phyloP scores from a whole-genome alignment of 2,329 filamentous ascomycete genomes.

The Penicillium glabrum region DNA sequence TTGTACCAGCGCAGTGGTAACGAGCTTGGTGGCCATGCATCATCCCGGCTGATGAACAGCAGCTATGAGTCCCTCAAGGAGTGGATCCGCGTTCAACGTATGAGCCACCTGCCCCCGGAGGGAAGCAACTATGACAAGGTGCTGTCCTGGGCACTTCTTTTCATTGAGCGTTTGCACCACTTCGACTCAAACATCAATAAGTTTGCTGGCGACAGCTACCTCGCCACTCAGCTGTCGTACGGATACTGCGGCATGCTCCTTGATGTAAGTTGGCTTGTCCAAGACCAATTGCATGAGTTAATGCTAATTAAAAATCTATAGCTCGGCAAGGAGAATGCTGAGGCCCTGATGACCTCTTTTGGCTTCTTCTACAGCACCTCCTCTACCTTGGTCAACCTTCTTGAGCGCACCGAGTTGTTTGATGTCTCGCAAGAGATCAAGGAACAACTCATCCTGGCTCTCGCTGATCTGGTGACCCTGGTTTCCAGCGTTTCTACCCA shows the following conservation, averaged over 20 bases:
- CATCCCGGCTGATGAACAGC: constrained; percentile 26
- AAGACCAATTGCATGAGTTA: not conserved
- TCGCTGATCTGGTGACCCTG: constrained; percentile 37
- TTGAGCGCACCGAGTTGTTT: constrained; percentile 51
- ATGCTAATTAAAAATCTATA: constrained; percentile 4
- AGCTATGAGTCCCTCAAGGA: constrained; percentile 31
- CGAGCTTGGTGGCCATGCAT: constrained; percentile 30
- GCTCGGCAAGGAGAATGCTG: constrained; percentile 21
- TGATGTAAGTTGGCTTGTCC: constrained; percentile 37
- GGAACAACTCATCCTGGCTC: constrained; percentile 44
- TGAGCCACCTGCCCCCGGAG: constrained; percentile 40
- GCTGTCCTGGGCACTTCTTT: constrained; percentile 40
- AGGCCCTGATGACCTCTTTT: constrained; percentile 52
- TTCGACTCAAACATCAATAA: constrained; percentile 38
- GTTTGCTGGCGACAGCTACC: constrained; percentile 38
- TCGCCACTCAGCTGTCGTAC: constrained; percentile 51
- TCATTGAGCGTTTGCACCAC: constrained; percentile 38
- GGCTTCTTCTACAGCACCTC: constrained; percentile 53
- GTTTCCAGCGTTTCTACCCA: constrained; percentile 34
- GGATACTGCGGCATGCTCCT: constrained; percentile 50
- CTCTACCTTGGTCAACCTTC: constrained; percentile 41
- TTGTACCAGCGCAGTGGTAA: constrained; percentile 30
- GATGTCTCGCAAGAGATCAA: constrained; percentile 49
- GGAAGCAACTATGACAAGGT: constrained; percentile 45
- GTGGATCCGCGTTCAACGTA: constrained; percentile 41